Evolutionary conservation across 176 grass and related monocot species (phyloP).

Genomic region (Canna indica): DNA sequence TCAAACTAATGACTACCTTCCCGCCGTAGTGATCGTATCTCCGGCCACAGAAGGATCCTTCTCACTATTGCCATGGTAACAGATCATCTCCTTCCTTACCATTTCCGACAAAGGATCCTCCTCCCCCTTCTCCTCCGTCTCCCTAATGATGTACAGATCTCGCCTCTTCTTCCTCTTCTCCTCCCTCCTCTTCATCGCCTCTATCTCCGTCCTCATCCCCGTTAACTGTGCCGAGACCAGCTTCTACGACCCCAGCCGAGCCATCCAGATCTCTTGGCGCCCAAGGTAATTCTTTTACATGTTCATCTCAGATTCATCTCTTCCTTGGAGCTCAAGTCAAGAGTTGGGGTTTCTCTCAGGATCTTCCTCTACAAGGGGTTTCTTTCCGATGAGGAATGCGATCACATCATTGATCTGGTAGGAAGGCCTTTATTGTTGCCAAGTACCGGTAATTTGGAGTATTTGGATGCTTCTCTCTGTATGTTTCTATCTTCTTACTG

Average conservation of each 20-base stretch:
- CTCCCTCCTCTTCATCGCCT: background rate
- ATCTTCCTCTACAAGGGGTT: background rate
- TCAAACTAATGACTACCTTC: no score
- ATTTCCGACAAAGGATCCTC: no score
- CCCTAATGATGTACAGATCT: no score
- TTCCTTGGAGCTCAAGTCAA: no score
- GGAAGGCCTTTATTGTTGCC: background rate
- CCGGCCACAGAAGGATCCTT: no score
- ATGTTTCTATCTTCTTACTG: no score
- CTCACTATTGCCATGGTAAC: no score
- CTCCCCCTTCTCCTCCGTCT: no score
- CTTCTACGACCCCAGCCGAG: background rate
- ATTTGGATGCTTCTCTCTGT: no score
- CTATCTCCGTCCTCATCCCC: background rate
- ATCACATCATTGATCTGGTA: background rate
- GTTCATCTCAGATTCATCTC: background rate
- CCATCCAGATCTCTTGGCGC: background rate
- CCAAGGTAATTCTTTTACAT: background rate
- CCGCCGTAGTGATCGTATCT: no score
- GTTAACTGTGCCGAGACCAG: background rate
- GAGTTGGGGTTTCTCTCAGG: no score
- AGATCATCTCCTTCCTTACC: no score
- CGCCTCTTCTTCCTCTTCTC: background rate
- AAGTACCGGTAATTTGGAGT: background rate
- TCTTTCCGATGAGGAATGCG: background rate